Conservation (phyloP, 1,139 yeast species). For the Blastobotrys serpentis region DNA sequence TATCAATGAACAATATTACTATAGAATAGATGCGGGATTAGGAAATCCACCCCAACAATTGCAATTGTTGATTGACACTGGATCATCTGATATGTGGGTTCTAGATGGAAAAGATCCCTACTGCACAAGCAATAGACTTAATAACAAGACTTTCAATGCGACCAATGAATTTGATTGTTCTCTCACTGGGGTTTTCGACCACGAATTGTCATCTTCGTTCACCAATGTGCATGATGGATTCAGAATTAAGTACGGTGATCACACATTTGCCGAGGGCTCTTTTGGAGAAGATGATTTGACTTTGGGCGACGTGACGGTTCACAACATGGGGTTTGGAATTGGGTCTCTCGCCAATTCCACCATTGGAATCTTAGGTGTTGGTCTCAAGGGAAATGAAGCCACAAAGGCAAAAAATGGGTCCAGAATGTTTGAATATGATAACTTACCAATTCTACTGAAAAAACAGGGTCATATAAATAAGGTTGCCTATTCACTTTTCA, state of each 20-base stretch:
- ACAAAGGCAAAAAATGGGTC: constrained; percentile 23
- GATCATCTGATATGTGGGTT: constrained; percentile 70
- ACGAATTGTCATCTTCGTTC: constrained; percentile 23
- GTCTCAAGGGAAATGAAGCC: constrained; percentile 41
- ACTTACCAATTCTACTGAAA: constrained; percentile 50
- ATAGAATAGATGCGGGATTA: constrained; percentile 30
- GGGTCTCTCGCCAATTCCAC: constrained; percentile 35
- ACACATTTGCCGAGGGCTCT: constrained; percentile 56
- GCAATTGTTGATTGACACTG: constrained; percentile 51
- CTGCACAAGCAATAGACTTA: constrained; percentile 24
- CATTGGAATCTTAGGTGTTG: constrained; percentile 39
- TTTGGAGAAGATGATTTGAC: constrained; percentile 58
- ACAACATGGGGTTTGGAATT: constrained; percentile 31
- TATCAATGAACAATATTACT: constrained; percentile 32
- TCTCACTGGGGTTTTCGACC: constrained; percentile 28
- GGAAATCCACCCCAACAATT: constrained; percentile 28
- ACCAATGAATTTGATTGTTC: constrained; percentile 27
- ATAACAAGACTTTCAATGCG: constrained; percentile 20
- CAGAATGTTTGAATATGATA: constrained; percentile 35
- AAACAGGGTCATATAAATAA: constrained; percentile 49
- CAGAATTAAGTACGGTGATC: constrained; percentile 59
- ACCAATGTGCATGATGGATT: constrained; percentile 33
- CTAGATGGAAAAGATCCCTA: constrained; percentile 31
- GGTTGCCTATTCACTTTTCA: constrained; percentile 54
- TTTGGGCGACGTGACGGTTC: constrained; percentile 32